A percentile compares a stretch with the other conserved stretches of the same genome.
Evolutionary conservation across 305 asterid genomes (phyloP).

Genomic region (Fraxinus velutina): DNA sequence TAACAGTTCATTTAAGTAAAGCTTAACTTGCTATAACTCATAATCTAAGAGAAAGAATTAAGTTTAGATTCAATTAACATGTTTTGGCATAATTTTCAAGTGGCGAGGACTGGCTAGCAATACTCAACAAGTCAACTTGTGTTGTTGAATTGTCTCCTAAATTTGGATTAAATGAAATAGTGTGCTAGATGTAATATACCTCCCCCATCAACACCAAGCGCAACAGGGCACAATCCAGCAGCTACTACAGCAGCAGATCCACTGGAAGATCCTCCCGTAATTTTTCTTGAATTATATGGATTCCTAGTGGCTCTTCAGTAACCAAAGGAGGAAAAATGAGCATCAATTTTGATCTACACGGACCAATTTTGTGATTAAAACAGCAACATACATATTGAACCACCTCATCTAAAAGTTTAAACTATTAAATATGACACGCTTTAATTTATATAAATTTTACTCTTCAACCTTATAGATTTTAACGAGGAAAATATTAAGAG

Average conservation of each 20-base stretch:
- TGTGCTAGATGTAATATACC: slow-evolving; percentile 37
- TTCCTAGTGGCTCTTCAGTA: slow-evolving; percentile 58
- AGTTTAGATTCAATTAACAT: not conserved
- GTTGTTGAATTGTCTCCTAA: not conserved
- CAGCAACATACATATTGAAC: not conserved
- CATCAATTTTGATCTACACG: not conserved
- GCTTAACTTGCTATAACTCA: not conserved
- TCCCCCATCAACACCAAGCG: slow-evolving; percentile 98
- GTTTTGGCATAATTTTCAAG: not conserved
- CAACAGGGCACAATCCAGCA: slow-evolving; percentile 85
- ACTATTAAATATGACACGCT: not conserved
- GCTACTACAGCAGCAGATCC: slow-evolving; percentile 96
- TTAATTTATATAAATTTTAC: not conserved
- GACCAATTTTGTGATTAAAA: not conserved
- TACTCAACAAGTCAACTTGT: not conserved
- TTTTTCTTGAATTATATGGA: slow-evolving; percentile 59
- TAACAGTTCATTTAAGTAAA: not conserved
- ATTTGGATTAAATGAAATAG: not conserved
- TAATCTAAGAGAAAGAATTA: not conserved
- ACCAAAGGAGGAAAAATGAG: slow-evolving; percentile 8
- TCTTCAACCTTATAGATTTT: not conserved
- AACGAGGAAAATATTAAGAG: not conserved
- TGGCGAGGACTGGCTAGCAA: not conserved
- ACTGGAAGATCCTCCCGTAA: slow-evolving; percentile 93
- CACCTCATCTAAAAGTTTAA: not conserved